Evolutionary conservation across 1,284 basidiomycete species (phyloP).

Genomic region (Mycena citricolor): DNA sequence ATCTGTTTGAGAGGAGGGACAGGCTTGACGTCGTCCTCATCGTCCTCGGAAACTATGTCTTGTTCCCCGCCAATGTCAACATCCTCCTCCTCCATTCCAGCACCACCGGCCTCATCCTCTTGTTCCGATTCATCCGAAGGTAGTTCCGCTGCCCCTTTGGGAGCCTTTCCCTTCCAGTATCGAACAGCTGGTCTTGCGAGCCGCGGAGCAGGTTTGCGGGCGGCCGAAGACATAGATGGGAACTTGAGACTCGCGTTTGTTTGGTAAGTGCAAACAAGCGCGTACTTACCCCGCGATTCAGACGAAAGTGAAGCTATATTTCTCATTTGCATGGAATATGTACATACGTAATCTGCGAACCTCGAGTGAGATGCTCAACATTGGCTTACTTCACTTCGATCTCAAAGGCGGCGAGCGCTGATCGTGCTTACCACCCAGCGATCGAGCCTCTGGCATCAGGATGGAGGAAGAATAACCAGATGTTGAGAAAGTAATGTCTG

Average conservation of each 20-base stretch:
- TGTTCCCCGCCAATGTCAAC: constrained; percentile 57
- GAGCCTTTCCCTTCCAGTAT: constrained; percentile 84
- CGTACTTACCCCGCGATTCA: too few species aligned
- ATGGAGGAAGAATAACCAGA: too few species aligned
- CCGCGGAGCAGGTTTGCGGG: constrained; percentile 68
- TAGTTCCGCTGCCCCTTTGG: constrained; percentile 58
- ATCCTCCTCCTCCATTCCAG: constrained; percentile 52
- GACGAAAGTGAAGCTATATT: too few species aligned
- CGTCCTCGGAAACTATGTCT: constrained; percentile 42
- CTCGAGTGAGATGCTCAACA: too few species aligned
- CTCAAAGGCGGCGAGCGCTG: too few species aligned
- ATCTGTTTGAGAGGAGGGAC: constrained; percentile 32
- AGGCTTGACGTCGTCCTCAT: constrained; percentile 44
- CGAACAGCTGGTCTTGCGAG: constrained; percentile 70
- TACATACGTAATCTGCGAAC: too few species aligned
- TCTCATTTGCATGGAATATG: too few species aligned
- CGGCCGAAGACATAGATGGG: constrained; percentile 27
- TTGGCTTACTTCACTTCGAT: too few species aligned
- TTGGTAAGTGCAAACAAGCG: too few species aligned
- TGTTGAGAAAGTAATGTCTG: background rate
- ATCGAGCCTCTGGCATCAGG: too few species aligned
- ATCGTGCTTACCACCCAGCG: too few species aligned
- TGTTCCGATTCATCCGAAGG: constrained; percentile 66
- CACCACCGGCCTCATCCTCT: constrained; percentile 38
- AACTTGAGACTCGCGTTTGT: too few species aligned